Evolutionary conservation across 371 early-diverging fungal species (phyloP).

Genomic region (Lichtheimia ramosa): DNA sequence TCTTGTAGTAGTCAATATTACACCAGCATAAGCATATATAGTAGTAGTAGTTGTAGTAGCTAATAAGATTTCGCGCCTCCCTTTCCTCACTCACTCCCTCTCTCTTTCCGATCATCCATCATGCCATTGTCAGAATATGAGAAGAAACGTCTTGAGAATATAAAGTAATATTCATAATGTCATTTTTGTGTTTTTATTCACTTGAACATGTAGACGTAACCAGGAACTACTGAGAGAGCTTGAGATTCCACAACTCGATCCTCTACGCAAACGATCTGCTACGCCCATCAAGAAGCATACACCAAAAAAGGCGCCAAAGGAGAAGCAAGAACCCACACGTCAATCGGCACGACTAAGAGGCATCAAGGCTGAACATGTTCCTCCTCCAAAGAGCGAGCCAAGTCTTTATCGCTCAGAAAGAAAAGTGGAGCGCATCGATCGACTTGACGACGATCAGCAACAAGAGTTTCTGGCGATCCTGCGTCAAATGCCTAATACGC

Average conservation of each 20-base stretch:
- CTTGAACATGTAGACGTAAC: slow-evolving; percentile 29
- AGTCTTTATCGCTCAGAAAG: slow-evolving; percentile 2
- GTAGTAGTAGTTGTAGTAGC: too few species aligned
- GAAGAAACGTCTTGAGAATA: slow-evolving; percentile 44
- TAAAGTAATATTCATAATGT: slow-evolving; percentile 41
- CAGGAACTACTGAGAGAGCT: slow-evolving; percentile 38
- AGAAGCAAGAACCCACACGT: slow-evolving; percentile 26
- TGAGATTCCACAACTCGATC: slow-evolving; percentile 23
- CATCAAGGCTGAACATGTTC: slow-evolving; percentile 18
- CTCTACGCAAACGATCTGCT: slow-evolving; percentile 1
- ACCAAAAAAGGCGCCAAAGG: slow-evolving; percentile 15
- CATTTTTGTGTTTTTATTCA: too few species aligned
- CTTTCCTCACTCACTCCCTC: neutral
- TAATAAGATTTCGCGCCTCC: neutral
- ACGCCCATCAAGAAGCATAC: slow-evolving; percentile 15
- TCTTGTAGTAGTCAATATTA: slow-evolving; percentile 58
- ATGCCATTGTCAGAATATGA: slow-evolving; percentile 40
- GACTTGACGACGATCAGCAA: slow-evolving; percentile 26
- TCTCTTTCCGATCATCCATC: neutral
- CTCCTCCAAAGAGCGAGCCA: neutral
- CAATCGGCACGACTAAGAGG: slow-evolving; percentile 46
- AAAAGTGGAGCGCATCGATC: slow-evolving; percentile 22
- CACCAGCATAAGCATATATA: neutral
- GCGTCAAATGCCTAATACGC: slow-evolving; percentile 20
- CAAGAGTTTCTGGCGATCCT: slow-evolving; percentile 21